A percentile compares a stretch with the other conserved stretches of the same genome.
phyloP scores from a whole-genome alignment of 805 yeast genomes.

The Barnettozyma populi region DNA sequence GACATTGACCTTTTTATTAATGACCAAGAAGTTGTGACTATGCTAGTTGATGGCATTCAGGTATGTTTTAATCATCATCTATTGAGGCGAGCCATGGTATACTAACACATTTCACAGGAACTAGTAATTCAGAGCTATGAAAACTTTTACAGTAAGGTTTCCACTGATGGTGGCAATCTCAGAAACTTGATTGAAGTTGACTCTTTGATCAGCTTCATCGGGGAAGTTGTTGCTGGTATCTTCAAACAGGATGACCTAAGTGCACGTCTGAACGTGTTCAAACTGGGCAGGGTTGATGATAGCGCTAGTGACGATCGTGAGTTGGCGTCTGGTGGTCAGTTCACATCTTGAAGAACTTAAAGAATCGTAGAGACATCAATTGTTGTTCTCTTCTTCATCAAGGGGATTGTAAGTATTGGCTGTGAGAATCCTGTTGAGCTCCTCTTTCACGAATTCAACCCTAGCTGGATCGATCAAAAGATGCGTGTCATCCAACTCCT shows the following conservation, averaged over 20 bases:
- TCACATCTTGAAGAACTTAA: not conserved
- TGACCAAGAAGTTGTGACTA: constrained; percentile 46
- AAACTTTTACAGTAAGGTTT: constrained; percentile 35
- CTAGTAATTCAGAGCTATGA: constrained; percentile 54
- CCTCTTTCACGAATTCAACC: constrained; percentile 70
- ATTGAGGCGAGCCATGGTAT: not conserved
- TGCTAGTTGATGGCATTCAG: constrained; percentile 60
- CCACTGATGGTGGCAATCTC: constrained; percentile 19
- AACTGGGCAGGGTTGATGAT: not conserved
- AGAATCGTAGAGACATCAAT: not conserved
- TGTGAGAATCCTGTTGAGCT: constrained; percentile 68
- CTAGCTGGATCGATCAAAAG: constrained; percentile 72
- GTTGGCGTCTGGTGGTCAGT: not conserved
- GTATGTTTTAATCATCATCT: not conserved
- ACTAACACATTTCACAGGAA: constrained; percentile 28
- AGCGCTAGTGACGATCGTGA: constrained; percentile 10
- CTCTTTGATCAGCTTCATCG: constrained; percentile 46
- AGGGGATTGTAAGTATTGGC: constrained; percentile 82
- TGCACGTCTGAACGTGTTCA: not conserved
- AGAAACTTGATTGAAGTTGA: constrained; percentile 53
- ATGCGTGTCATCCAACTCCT: constrained; percentile 90
- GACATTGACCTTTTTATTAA: constrained; percentile 50
- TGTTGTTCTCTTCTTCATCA: constrained; percentile 55
- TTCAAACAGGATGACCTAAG: constrained; percentile 22
- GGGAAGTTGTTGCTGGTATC: constrained; percentile 29